Conservation (phyloP, 2,329 filamentous ascomycete genomes). For the Pseudopyrenochaeta lycopersici region DNA sequence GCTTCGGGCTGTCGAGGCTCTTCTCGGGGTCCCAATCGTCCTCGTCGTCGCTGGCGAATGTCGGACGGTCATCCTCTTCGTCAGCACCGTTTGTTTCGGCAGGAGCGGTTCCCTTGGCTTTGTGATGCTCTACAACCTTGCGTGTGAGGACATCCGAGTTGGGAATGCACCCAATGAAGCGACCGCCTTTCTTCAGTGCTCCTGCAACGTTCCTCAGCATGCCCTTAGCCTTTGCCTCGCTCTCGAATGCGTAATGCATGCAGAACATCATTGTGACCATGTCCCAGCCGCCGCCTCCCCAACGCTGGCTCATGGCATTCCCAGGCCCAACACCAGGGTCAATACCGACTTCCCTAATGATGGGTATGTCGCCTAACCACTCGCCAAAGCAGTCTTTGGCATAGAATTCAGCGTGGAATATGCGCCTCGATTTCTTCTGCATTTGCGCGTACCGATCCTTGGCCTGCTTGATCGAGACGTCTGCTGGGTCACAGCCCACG, state of each 20-base stretch:
- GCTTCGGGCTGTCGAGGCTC: conserved; percentile 49
- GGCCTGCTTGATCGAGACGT: conserved; percentile 91
- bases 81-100: conserved; percentile 44
- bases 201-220: conserved; percentile 96
- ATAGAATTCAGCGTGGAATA: conserved; percentile 88
- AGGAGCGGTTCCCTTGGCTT: conserved; percentile 52
- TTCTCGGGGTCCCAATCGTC: conserved; percentile 58
- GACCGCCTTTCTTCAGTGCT: conserved; percentile 88
- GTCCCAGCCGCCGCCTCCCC: conserved; percentile 82
- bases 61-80: conserved; percentile 44
- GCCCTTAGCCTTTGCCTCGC: conserved; percentile 83
- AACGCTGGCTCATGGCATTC: conserved; percentile 67
- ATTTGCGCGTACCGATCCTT: conserved; percentile 82
- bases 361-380: conserved; percentile 79
- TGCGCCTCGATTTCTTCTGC: conserved; percentile 64
- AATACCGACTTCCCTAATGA: conserved; percentile 88
- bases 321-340: conserved; percentile 73
- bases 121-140: conserved; percentile 80
- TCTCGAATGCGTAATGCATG: conserved; percentile 98
- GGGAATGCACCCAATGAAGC: conserved; percentile 95
- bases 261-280: conserved; percentile 99
- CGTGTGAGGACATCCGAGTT: conserved; percentile 90
- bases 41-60: conserved; percentile 49
- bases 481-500: conserved; percentile 91
- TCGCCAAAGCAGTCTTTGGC: conserved; percentile 94